Evolutionary conservation across 768 basidiomycete species (phyloP), one percentile per base, ranked within the genome.

Genomic region (Termitomyces heimii): DNA sequence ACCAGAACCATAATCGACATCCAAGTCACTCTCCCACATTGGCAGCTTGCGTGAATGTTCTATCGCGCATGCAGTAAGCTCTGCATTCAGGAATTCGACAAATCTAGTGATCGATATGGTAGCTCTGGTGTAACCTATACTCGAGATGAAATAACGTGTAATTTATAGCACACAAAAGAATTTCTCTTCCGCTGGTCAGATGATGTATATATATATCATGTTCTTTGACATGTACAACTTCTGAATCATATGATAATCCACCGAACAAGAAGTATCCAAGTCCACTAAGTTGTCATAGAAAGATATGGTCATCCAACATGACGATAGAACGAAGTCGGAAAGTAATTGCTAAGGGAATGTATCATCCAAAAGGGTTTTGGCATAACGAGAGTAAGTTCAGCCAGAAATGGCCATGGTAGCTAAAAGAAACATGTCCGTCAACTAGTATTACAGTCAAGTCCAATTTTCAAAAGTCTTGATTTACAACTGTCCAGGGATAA

Each of bases 61-160:
- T 82, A 82, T 69, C 77, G 72, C 68, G 81, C 71, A 57, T 35
- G 62, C 39, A 31, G 22, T 10, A 13, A 32, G 13, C 20, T 29
- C 10, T 31, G 31, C 6, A 31, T 31, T 31, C 6, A 47, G 42
- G 26, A 34, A 28, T 18, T 37, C n/a, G 47, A 4, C n/a, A 56
- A 77, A 75, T 79, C 79, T 60, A 69, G 70, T 55, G 78, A 79
- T 57, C 77, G 78, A n/a, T 32, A 64, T 72, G 34, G n/a, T n/a
- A n/a, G n/a, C n/a, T n/a, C n/a, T n/a, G 66, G 67, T 37, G 69
- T 58, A 18, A 76, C 31, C 29, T 4, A 7, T 29, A 1, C 31
- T 31, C 31, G 10, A 31, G 31, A 9, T 31, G 31, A 31, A 31
- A 31, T 4, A 31, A 31, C 10, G 31, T n/a, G 31, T 31, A 31